Percentiles rank a stretch among this genome's conserved stretches.
phyloP scores from a whole-genome alignment of 768 basidiomycete genomes.

The Leccinum longicurvipes region DNA sequence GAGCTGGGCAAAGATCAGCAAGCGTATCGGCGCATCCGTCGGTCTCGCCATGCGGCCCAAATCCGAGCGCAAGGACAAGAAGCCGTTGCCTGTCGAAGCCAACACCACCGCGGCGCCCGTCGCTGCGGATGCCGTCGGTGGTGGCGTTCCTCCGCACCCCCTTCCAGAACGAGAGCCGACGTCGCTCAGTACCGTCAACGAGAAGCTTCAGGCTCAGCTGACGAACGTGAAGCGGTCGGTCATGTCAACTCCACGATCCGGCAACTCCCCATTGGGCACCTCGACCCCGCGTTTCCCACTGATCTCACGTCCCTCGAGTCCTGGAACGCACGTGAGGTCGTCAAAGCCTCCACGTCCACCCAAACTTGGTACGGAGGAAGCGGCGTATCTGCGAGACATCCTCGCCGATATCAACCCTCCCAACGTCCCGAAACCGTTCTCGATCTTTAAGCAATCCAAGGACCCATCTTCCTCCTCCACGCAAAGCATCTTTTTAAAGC shows the following conservation, averaged over 20 bases:
- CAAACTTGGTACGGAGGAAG: constrained; percentile 54
- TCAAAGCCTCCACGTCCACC: constrained; percentile 45
- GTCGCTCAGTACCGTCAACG: constrained; percentile 26
- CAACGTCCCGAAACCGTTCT: constrained; percentile 42
- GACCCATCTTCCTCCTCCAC: constrained; percentile 11
- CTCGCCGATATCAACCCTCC: constrained; percentile 59
- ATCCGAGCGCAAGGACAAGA: constrained; percentile 39
- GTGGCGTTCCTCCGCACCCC: neutral
- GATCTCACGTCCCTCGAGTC: constrained; percentile 30
- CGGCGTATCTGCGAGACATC: constrained; percentile 64
- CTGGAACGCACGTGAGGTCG: constrained; percentile 33
- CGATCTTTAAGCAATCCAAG: constrained; percentile 44
- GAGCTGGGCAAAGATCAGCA: constrained; percentile 61
- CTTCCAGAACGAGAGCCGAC: constrained; percentile 17
- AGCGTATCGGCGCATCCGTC: constrained; percentile 60
- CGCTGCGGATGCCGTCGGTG: constrained; percentile 6
- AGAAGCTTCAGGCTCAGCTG: constrained; percentile 23
- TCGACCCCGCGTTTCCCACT: constrained; percentile 20
- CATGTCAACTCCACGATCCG: constrained; percentile 17
- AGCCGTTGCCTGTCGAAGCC: constrained; percentile 1
- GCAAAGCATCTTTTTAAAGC: constrained; percentile 28
- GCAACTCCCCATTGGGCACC: constrained; percentile 18
- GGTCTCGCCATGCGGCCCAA: constrained; percentile 37
- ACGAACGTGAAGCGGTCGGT: constrained; percentile 26
- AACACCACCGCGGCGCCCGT: constrained; percentile 6